A percentile compares a stretch with the other conserved stretches of the same genome.
phyloP scores from a whole-genome alignment of 1,284 basidiomycete genomes.

The Inonotus obliquus region DNA sequence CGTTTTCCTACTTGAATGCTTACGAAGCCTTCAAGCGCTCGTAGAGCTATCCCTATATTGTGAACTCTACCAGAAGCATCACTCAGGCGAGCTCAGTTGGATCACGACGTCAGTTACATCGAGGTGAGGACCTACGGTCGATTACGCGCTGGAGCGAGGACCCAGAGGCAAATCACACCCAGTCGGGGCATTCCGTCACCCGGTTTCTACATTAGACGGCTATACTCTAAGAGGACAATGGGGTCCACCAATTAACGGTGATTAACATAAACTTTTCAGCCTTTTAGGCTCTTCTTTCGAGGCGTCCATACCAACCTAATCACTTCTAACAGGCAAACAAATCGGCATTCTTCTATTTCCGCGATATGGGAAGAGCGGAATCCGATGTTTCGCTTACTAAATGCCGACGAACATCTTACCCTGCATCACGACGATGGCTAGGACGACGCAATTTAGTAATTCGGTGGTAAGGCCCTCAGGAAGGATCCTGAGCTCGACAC shows the following conservation, averaged over 20 bases:
- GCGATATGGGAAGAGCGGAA: neutral
- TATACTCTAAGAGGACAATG: neutral
- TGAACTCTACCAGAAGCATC: too few relatives aligned
- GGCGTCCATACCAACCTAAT: neutral
- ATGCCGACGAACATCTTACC: slow-evolving; percentile 15
- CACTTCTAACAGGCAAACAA: neutral
- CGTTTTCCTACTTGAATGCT: too few relatives aligned
- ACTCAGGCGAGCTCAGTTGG: too few relatives aligned
- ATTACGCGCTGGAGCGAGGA: neutral
- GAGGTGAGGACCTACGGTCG: neutral
- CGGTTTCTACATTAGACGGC: neutral
- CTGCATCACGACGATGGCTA: slow-evolving; percentile 13
- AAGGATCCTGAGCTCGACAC: slow-evolving; percentile 13
- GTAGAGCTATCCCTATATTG: too few relatives aligned
- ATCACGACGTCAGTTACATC: too few relatives aligned
- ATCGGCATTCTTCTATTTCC: neutral
- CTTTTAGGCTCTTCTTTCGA: slow-evolving; percentile 2
- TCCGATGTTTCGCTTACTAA: neutral
- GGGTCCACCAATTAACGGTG: neutral
- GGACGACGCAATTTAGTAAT: slow-evolving; percentile 11
- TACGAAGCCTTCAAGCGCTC: too few relatives aligned
- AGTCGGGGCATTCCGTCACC: neutral
- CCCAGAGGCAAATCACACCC: neutral
- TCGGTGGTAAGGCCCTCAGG: slow-evolving; percentile 6
- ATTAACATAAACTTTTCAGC: slow-evolving; percentile 11